phyloP scores from a whole-genome alignment of 73 alveolate species.

The Durusdinium trenchii region DNA sequence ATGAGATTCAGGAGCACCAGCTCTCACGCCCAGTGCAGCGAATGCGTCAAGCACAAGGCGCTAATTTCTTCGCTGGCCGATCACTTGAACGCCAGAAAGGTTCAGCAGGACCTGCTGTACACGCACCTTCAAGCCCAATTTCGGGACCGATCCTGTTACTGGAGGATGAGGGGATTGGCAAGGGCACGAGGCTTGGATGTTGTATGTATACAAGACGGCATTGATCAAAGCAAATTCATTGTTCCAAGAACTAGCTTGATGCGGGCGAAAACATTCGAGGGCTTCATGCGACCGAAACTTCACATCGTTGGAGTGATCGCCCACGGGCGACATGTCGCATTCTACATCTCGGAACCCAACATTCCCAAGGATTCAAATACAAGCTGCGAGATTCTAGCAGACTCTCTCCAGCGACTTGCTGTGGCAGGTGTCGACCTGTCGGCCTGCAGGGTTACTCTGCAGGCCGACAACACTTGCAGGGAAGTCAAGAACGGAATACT shows the following conservation, averaged over 20 bases:
- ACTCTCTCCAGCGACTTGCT: neutral
- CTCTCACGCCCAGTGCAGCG: constrained; percentile 32
- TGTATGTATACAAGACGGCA: neutral
- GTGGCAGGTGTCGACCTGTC: neutral
- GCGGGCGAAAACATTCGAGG: neutral
- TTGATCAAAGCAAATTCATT: neutral
- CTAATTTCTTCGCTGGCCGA: neutral
- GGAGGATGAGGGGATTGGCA: neutral
- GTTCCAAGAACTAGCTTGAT: neutral
- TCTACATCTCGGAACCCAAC: neutral
- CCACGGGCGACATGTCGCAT: neutral
- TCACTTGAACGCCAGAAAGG: neutral
- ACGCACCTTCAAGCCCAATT: neutral
- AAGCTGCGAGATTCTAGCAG: neutral
- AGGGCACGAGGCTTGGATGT: neutral
- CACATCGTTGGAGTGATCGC: neutral
- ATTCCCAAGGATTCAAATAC: neutral
- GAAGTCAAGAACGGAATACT: constrained; percentile 14
- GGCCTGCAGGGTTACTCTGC: neutral
- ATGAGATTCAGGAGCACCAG: neutral
- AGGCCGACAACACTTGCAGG: constrained; percentile 29
- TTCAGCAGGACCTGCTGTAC: neutral
- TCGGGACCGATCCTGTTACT: neutral
- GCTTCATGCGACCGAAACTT: neutral
- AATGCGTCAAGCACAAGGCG: constrained; percentile 3